Evolutionary conservation across 2,329 filamentous ascomycete genomes (phyloP).

Genomic region (Didymella glomerata): DNA sequence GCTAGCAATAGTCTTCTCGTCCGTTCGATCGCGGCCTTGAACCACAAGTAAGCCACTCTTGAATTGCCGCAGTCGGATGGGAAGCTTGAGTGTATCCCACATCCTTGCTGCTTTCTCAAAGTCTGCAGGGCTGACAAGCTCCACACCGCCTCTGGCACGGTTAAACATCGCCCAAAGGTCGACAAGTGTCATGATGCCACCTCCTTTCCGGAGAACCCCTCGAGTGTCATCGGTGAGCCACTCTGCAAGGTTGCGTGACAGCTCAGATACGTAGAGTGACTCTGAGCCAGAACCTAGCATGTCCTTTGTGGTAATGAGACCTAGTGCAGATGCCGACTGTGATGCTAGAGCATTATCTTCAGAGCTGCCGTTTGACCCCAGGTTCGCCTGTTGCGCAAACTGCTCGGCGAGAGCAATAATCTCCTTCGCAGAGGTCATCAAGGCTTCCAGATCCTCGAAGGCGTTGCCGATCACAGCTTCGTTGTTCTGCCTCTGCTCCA

Average conservation of each 20-base stretch:
- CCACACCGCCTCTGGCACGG: constrained; percentile 87
- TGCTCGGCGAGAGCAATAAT: constrained; percentile 91
- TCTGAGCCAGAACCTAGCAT: constrained; percentile 84
- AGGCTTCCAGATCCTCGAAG: constrained; percentile 93
- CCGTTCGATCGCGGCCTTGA: constrained; percentile 85
- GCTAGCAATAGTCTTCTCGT: constrained; percentile 84
- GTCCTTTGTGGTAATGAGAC: constrained; percentile 92
- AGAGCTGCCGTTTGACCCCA: constrained; percentile 64
- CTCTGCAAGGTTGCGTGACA: constrained; percentile 52
- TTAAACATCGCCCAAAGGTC: constrained; percentile 75
- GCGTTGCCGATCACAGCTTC: constrained; percentile 90
- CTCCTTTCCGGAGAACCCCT: constrained; percentile 48
- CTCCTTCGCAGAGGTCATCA: constrained; percentile 98
- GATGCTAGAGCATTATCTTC: constrained; percentile 80
- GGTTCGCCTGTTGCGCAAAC: constrained; percentile 74
- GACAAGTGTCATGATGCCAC: constrained; percentile 52
- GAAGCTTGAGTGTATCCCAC: constrained; percentile 88
- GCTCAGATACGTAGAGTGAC: constrained; percentile 80
- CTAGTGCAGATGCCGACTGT: constrained; percentile 83
- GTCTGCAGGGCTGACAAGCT: constrained; percentile 89
- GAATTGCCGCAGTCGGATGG: constrained; percentile 86
- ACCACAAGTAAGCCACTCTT: constrained; percentile 95
- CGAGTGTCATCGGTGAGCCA: constrained; percentile 51
- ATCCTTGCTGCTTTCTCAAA: constrained; percentile 88
- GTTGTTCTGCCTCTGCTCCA: constrained; percentile 89